Percentiles rank a stretch among this genome's conserved stretches.
phyloP scores from a whole-genome alignment of 495 filamentous ascomycete species.

The Podospora didyma region DNA sequence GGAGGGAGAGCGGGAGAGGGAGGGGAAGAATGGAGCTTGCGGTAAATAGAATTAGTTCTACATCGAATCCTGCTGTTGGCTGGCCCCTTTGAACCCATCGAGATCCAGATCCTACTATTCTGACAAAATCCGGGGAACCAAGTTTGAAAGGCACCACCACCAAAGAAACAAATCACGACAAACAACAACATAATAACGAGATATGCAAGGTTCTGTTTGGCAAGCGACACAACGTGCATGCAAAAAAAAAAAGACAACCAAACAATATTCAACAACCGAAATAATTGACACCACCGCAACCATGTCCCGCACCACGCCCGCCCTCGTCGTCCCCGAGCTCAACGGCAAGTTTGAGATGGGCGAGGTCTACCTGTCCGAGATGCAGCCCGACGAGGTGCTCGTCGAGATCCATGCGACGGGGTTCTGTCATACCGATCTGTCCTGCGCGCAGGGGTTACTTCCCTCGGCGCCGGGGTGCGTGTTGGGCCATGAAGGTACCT shows the following conservation, averaged over 20 bases:
- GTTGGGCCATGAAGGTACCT: constrained; percentile 65
- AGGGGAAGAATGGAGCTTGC: no score
- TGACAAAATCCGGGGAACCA: no score
- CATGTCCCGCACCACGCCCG: constrained; percentile 23
- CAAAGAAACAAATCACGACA: no score
- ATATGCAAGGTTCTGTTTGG: no score
- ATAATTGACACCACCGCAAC: background rate
- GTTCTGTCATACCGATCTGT: constrained; percentile 73
- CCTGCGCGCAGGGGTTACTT: constrained; percentile 30
- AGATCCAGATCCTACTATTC: no score
- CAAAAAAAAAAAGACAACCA: background rate
- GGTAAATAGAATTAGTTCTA: no score
- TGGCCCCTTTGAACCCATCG: no score
- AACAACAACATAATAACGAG: no score
- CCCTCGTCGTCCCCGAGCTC: constrained; percentile 25
- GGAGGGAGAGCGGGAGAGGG: no score
- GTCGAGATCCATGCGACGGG: constrained; percentile 69
- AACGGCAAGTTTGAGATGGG: constrained; percentile 22
- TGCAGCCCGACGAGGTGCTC: constrained; percentile 62
- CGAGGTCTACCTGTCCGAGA: constrained; percentile 16
- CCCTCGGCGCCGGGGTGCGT: constrained; percentile 56
- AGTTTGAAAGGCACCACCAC: no score
- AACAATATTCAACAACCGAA: background rate
- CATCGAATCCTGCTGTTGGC: no score
- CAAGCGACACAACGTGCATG: no score